A percentile compares a stretch with the other conserved stretches of the same genome.
Conservation (phyloP, 306 rosid genomes). For the cucumber (Cucumis sativus) region DNA sequence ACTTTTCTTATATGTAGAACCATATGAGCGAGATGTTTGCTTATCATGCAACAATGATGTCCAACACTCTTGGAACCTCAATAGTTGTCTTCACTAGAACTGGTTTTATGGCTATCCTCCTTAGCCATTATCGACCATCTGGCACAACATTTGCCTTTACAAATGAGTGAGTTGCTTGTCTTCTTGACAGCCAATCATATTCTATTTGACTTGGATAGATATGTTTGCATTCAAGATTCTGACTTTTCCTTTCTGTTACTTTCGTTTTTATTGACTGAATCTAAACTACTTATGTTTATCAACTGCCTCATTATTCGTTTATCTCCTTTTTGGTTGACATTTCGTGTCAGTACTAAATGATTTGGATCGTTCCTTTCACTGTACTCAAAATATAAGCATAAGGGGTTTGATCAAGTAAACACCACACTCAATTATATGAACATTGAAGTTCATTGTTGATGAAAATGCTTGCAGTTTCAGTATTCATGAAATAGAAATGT, state of each 20-base stretch:
- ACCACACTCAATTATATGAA: not conserved
- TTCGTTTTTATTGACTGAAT: not conserved
- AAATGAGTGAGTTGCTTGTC: slow-evolving; percentile 60
- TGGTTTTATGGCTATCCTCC: slow-evolving; percentile 83
- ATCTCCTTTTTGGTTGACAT: not conserved
- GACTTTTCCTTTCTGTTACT: not conserved
- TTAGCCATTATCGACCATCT: slow-evolving; percentile 88
- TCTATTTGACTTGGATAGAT: not conserved
- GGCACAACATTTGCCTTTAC: slow-evolving; percentile 90
- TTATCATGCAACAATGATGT: slow-evolving; percentile 97
- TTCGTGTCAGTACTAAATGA: not conserved
- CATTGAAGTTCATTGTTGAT: not conserved
- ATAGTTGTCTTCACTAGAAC: slow-evolving; percentile 85
- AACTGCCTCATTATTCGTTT: not conserved
- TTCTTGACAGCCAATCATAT: not conserved
- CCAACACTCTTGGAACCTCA: slow-evolving; percentile 95
- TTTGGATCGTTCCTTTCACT: not conserved
- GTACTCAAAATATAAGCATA: not conserved
- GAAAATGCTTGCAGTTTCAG: not conserved
- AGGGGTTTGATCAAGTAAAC: not conserved
- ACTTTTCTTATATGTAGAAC: slow-evolving; percentile 38
- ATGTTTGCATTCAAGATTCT: not conserved
- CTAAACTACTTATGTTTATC: not conserved
- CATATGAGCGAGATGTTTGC: slow-evolving; percentile 99
- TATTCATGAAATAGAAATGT: not conserved